A percentile compares a stretch with the other conserved stretches of the same genome.
phyloP scores from a whole-genome alignment of 495 filamentous ascomycete genomes.

The Lasiosphaeris hirsuta region DNA sequence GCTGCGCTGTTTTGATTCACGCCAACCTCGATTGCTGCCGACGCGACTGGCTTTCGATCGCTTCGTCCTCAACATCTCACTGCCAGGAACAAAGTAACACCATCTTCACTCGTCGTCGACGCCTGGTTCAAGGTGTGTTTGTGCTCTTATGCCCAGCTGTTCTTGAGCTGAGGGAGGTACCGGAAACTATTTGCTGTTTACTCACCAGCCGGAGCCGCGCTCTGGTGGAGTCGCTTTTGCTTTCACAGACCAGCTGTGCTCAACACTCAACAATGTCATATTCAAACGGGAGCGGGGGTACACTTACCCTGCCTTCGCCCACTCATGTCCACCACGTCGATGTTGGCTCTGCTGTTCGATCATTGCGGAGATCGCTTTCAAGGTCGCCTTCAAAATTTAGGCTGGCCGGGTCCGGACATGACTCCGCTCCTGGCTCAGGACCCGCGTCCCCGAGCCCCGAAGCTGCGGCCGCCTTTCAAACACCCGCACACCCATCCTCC shows the following conservation, averaged over 20 bases:
- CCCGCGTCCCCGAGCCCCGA: slow-evolving; percentile 11
- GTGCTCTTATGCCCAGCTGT: neutral
- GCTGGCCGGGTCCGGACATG: slow-evolving; percentile 35
- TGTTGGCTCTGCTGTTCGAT: slow-evolving; percentile 68
- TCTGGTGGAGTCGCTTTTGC: neutral
- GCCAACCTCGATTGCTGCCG: slow-evolving; percentile 9
- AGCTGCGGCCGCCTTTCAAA: slow-evolving; percentile 6
- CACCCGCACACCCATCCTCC: slow-evolving; percentile 10
- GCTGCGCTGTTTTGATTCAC: slow-evolving; percentile 18
- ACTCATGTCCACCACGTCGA: slow-evolving; percentile 77
- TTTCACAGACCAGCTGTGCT: neutral
- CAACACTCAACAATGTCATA: slow-evolving; percentile 29
- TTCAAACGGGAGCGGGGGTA: slow-evolving; percentile 62
- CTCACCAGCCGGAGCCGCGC: neutral
- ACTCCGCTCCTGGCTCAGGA: neutral
- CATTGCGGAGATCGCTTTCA: slow-evolving; percentile 78
- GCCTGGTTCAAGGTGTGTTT: neutral
- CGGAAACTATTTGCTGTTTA: neutral
- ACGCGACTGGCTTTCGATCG: slow-evolving; percentile 14
- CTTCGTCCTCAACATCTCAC: slow-evolving; percentile 7
- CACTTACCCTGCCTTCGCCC: slow-evolving; percentile 78
- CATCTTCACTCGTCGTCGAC: neutral
- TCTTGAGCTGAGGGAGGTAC: slow-evolving; percentile 1
- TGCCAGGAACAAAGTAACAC: neutral
- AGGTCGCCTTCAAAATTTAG: slow-evolving; percentile 83